A percentile compares a stretch with the other conserved stretches of the same genome.
Conservation (phyloP, 2,329 filamentous ascomycete genomes). For the Nothophoma quercina region DNA sequence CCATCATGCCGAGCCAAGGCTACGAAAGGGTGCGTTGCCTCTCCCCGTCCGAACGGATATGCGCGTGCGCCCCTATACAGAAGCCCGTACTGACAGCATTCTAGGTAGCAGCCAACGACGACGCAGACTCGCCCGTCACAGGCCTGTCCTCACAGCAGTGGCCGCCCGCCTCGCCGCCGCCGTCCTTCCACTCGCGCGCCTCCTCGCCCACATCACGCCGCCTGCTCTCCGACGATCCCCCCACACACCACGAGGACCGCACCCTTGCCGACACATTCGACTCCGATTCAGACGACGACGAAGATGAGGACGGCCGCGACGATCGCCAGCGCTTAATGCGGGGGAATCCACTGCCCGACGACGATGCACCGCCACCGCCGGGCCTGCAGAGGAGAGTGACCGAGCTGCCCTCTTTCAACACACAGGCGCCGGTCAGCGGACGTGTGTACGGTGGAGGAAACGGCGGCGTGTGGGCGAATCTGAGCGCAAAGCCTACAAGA, state of each 20-base stretch:
- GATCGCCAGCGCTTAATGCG: constrained; percentile 88
- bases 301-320: constrained; percentile 72
- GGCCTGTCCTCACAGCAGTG: constrained; percentile 39
- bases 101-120: constrained; percentile 55
- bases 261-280: constrained; percentile 95
- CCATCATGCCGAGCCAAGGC: constrained; percentile 56
- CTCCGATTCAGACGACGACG: constrained; percentile 71
- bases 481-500: constrained; percentile 87
- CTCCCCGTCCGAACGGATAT: constrained; percentile 17
- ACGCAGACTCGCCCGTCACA: constrained; percentile 48
- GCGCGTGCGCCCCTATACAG: constrained; percentile 18
- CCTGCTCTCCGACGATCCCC: constrained; percentile 61
- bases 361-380: constrained; percentile 38
- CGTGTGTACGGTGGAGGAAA: constrained; percentile 77
- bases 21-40: constrained; percentile 57
- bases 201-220: constrained; percentile 69
- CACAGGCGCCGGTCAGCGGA: constrained; percentile 49
- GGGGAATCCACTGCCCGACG: constrained; percentile 56
- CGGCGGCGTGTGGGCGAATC: constrained; percentile 95
- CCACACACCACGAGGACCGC: constrained; percentile 69
- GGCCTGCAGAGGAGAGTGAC: constrained; percentile 59
- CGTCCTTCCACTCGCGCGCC: constrained; percentile 87
- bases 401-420: constrained; percentile 61
- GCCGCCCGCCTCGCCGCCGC: constrained; percentile 61
- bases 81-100: not conserved